Percentiles rank a stretch among this genome's conserved stretches.
Conservation (phyloP, 139 green algal genomes). For the Ostreobium quekettii region DNA sequence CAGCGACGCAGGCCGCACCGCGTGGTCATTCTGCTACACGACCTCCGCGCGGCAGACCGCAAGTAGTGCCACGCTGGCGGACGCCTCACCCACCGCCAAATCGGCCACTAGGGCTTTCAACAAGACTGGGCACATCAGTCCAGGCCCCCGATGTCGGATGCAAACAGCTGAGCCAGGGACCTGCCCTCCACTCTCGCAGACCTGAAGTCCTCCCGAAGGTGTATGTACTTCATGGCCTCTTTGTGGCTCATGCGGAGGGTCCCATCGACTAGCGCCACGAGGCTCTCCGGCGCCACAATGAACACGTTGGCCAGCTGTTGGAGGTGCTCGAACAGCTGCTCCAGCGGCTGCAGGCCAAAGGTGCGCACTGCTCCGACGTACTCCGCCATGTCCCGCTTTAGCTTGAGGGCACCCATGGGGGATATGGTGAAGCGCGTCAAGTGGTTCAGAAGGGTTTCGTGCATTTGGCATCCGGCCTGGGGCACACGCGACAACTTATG, state of each 20-base stretch:
- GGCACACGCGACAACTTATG: neutral
- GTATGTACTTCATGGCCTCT: conserved; percentile 42
- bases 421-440: conserved; percentile 48
- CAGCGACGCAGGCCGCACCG: too few relatives aligned
- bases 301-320: conserved; percentile 55
- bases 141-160: conserved; percentile 14
- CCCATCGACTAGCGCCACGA: conserved; percentile 59
- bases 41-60: too few relatives aligned
- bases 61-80: too few relatives aligned
- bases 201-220: conserved; percentile 55
- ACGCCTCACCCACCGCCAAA: too few relatives aligned
- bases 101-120: too few relatives aligned
- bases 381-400: conserved; percentile 57
- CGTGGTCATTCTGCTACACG: too few relatives aligned
- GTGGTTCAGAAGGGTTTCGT: conserved; percentile 37
- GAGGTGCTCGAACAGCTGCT: conserved; percentile 30
- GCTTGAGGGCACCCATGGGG: conserved; percentile 53
- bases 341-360: conserved; percentile 19
- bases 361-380: conserved; percentile 35
- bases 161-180: conserved; percentile 38
- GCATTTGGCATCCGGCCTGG: conserved; percentile 28
- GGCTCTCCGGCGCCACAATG: conserved; percentile 62
- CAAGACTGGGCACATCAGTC: too few relatives aligned
- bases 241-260: conserved; percentile 44
- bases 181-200: conserved; percentile 40